Percentiles rank a stretch among this genome's conserved stretches.
Conservation (phyloP, 441 rosid genomes). For the Melastoma candidum region DNA sequence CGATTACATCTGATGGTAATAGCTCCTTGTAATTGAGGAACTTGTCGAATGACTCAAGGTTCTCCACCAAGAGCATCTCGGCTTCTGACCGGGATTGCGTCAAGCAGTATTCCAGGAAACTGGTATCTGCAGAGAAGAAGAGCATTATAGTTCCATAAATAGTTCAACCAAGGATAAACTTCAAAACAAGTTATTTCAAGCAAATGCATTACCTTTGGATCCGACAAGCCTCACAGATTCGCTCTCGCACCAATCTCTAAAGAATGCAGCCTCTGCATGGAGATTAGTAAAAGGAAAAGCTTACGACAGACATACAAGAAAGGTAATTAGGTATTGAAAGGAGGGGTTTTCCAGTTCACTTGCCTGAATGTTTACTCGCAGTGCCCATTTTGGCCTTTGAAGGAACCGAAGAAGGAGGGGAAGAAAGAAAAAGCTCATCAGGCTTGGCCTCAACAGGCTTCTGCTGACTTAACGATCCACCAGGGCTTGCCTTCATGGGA, state of each 20-base stretch:
- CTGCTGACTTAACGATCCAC: constrained; percentile 54
- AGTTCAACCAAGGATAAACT: too few species aligned
- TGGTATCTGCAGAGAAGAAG: constrained; percentile 46
- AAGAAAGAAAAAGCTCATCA: constrained; percentile 36
- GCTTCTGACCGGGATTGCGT: constrained; percentile 96
- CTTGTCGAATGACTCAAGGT: constrained; percentile 70
- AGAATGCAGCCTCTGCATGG: constrained; percentile 81
- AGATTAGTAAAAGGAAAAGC: too few species aligned
- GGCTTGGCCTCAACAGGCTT: constrained; percentile 46
- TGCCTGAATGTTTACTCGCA: constrained; percentile 61
- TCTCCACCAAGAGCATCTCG: constrained; percentile 63
- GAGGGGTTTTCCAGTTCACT: constrained; percentile 1
- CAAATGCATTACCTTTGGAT: constrained; percentile 44
- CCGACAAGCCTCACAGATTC: constrained; percentile 88
- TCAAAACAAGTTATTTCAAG: too few species aligned
- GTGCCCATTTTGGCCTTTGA: constrained; percentile 51
- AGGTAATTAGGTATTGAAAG: too few species aligned
- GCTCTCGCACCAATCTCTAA: constrained; percentile 88
- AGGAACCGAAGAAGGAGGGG: constrained; percentile 49
- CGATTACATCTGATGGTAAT: constrained; percentile 65
- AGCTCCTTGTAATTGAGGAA: constrained; percentile 80
- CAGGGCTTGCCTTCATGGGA: constrained; percentile 45
- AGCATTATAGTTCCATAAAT: too few species aligned
- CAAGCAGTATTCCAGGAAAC: constrained; percentile 83
- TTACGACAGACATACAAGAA: too few species aligned